These are phyloP conservation scores for Haplosporangium gracile DNA, from an alignment of 192 early-diverging fungal genomes.

Conservation along the genomic window DNA sequence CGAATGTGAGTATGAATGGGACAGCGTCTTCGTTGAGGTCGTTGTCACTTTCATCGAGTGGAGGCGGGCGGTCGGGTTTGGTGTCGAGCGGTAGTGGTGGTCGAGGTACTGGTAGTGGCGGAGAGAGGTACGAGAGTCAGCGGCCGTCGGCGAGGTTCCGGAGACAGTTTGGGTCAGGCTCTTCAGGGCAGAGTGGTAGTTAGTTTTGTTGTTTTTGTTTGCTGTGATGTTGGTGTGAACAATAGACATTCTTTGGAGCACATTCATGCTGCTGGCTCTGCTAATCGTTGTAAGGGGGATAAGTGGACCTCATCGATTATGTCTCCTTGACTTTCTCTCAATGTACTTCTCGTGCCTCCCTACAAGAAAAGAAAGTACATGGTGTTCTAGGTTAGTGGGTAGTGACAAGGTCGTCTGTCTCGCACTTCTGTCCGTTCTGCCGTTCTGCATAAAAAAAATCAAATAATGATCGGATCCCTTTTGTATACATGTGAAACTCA, in stretches of 20 bases:
- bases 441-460: too few species aligned
- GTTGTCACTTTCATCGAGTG: slow-evolving; percentile 20
- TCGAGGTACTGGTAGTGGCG: not conserved
- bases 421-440: too few species aligned
- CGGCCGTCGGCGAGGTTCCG: slow-evolving; percentile 33
- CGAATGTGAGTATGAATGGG: slow-evolving; percentile 17
- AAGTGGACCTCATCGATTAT: too few species aligned
- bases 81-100: not conserved
- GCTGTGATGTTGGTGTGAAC: not conserved
- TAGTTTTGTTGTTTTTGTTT: not conserved
- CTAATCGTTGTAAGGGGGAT: too few species aligned
- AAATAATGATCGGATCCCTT: too few species aligned
- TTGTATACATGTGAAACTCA: too few species aligned
- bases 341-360: too few species aligned
- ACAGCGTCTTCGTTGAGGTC: slow-evolving; percentile 18
- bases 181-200: slow-evolving; percentile 10
- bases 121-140: slow-evolving; percentile 16
- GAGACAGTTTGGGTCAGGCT: slow-evolving; percentile 24
- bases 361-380: too few species aligned
- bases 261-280: not conserved
- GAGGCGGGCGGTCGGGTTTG: not conserved
- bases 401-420: too few species aligned
- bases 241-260: not conserved
- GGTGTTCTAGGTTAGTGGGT: too few species aligned
- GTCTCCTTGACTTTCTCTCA: too few species aligned